Percentiles rank a stretch among this genome's conserved stretches.
Conservation (phyloP, 805 yeast genomes). For the Ascoidea asiatica region DNA sequence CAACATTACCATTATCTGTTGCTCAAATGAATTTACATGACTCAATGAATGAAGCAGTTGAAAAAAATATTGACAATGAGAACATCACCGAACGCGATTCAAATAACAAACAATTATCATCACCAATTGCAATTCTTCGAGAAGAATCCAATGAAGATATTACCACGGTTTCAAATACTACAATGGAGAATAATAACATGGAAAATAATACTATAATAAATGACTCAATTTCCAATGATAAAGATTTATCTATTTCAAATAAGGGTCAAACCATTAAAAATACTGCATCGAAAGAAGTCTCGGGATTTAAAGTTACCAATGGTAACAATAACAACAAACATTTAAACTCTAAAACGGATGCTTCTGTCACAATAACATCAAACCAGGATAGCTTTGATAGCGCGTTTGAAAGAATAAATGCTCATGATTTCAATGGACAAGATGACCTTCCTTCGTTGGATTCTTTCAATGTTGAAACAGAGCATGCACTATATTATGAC, state of each 20-base stretch:
- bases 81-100: background rate
- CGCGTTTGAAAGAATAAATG: background rate
- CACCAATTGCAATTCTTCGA: background rate
- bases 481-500: background rate
- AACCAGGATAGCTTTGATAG: background rate
- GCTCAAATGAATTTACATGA: background rate
- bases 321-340: background rate
- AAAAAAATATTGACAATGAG: background rate
- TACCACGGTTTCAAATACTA: background rate
- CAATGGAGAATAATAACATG: background rate
- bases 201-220: background rate
- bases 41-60: background rate
- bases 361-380: no score
- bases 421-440: background rate
- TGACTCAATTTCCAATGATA: background rate
- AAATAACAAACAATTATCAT: background rate
- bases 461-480: background rate
- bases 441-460: background rate
- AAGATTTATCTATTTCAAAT: no score
- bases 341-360: no score
- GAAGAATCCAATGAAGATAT: background rate
- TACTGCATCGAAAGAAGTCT: background rate
- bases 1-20: background rate
- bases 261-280: no score
- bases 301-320: background rate